Base-by-base conservation (phyloP, 768 basidiomycete species). In the Panaeolus papilionaceus region DNA sequence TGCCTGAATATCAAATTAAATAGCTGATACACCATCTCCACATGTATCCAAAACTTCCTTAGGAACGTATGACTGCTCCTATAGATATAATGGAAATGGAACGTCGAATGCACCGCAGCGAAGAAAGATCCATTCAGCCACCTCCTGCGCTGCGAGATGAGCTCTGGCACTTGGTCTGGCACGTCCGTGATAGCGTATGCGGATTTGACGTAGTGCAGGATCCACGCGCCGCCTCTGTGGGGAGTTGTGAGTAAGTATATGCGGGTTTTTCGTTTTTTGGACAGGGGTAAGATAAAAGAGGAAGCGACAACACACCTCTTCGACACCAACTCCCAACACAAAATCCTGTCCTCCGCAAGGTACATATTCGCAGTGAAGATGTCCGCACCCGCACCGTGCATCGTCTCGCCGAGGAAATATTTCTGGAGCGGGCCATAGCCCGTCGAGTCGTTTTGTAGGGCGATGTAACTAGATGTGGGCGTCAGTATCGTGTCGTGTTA, bases 111-210 rank as follows among this genome's bases (percentile, higher is more conserved):
- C 16, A 99, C 89, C 0, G 93, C 94, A 10, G 96, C 98, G 78
- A 99, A 99, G 89, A 99, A 99, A 3, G 95, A 96, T 14, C 97
- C 95, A 77, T 98, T 98, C 33, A 99, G 85, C 97, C 97, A 99
- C 45, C 96, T 91, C 42, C 97, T 87, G 63, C 97, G 91, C 75
- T 99, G 97, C 0, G 94, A 94, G 72, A 99, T 95, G 68, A 99
- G 80, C 76, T 98, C 97, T 0, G 97, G 94, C 18, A 97, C 89
- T 74, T 94, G 90, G 74, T 98, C 95, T 0, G 96, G 96, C 1
- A 98, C 96, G 77, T 98, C 95, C 1, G 95, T 96, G 23, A 94
- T 86, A 2, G 91, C 96, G 71, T 94, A 95, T 2, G 96, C 95
- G 0, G 92, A 94, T 75, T 98, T 96, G 79, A 98, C 96, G 74